Conservation (phyloP, 768 basidiomycete genomes). For the Tulasnella sp. region DNA sequence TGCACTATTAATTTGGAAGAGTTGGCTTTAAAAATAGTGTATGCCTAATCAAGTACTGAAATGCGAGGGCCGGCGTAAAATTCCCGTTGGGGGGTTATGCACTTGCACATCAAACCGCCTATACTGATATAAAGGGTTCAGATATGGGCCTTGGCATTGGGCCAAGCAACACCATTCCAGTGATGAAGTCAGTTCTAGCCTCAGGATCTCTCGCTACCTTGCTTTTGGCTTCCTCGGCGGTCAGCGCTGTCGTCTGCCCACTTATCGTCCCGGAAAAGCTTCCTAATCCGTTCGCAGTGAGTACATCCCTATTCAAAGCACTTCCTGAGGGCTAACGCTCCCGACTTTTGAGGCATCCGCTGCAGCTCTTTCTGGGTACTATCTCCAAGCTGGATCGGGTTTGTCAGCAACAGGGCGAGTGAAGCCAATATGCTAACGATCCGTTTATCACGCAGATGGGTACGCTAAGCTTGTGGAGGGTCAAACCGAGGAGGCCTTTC, state of each 20-base stretch:
- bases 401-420: not conserved
- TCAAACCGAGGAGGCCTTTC: not conserved
- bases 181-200: not conserved
- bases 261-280: not conserved
- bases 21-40: not conserved
- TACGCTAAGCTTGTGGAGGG: not conserved
- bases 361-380: conserved; percentile 11
- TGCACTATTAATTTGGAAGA: not conserved
- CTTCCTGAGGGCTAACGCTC: not conserved
- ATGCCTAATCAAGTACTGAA: not conserved
- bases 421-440: not conserved
- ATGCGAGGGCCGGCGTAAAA: not conserved
- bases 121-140: not conserved
- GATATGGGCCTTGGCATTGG: not conserved
- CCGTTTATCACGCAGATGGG: not conserved
- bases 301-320: not conserved
- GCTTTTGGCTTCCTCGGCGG: not conserved
- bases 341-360: not conserved
- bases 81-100: not conserved
- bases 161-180: not conserved
- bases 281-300: not conserved
- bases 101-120: not conserved
- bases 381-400: not conserved
- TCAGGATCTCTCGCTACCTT: not conserved
- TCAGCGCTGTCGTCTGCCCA: not conserved